Evolutionary conservation across 805 yeast species (phyloP), one percentile per base, ranked within the genome.

Genomic region (Candida alai): DNA sequence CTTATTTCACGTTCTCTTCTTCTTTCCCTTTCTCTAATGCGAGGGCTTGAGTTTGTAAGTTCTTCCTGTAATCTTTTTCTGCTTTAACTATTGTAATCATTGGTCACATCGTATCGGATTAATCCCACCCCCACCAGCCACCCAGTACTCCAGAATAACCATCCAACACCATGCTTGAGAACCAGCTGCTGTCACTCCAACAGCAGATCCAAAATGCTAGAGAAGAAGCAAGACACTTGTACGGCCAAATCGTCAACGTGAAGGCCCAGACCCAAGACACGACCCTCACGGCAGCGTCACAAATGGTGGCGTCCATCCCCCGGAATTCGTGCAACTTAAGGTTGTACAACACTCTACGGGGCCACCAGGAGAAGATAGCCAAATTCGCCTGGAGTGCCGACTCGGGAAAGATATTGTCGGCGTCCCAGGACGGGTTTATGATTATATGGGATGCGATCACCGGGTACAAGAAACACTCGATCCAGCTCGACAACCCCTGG

Each of bases 361-460:
- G 87, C 2, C 96, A 89, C 52, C 74, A 74, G 44, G 82, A 78
- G 51, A 87, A 88, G 51, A 73, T 88, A 14, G 70, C 80, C 6
- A 76, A 78, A 38, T 62, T 84, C 37, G 65, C 76, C 34, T 84
- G 96, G 94, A 71, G 78, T 35, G 53, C 65, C 1, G 80, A 80
- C 50, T 72, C 84, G n/a, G 56, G 60, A 28, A 70, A 68, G 28
- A 50, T 88, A 2, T 56, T 87, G 6, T 75, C 87, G 32, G 87
- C 86, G 0, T 80, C 90, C 17, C 95, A 85, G 52, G 97, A 89
- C 57, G 96, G 95, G 2, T 83, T 76, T 50, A 65, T 87, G 65
- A 66, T 89, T 24, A 57, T 85, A 14, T 89, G 97, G 96, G 90
- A 88, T 54, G 70, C 86, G 0, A 62, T 71, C 3, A 73, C 85